Percentiles rank a stretch among this genome's conserved stretches.
Conservation (phyloP, 306 rosid species). For the Bauhinia variegata region DNA sequence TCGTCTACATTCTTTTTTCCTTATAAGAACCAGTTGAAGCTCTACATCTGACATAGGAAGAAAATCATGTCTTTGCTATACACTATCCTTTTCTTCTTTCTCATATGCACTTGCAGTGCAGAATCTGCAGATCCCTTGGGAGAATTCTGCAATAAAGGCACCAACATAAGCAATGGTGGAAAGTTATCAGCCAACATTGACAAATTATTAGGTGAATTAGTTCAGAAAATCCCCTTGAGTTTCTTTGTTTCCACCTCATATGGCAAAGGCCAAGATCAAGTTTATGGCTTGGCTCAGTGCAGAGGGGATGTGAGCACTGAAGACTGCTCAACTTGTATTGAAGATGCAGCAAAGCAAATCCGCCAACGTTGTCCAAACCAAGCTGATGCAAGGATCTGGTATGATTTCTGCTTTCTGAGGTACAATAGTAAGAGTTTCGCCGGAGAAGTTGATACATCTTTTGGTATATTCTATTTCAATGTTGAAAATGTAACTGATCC, state of each 20-base stretch:
- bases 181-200: conserved; percentile 56
- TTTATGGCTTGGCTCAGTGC: conserved; percentile 69
- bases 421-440: conserved; percentile 43
- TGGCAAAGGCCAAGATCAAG: conserved; percentile 48
- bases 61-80: conserved; percentile 32
- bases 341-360: conserved; percentile 60
- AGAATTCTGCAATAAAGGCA: conserved; percentile 52
- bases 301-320: conserved; percentile 58
- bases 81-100: conserved; percentile 41
- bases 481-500: conserved; percentile 58
- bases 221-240: conserved; percentile 46
- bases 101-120: conserved; percentile 43
- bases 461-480: conserved; percentile 57
- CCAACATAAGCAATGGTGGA: conserved; percentile 38
- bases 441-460: conserved; percentile 60
- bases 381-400: conserved; percentile 67
- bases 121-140: conserved; percentile 56
- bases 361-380: conserved; percentile 50
- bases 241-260: conserved; percentile 45
- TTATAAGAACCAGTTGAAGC: conserved; percentile 27
- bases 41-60: neutral
- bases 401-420: conserved; percentile 67
- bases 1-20: conserved; percentile 8
- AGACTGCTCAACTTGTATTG: conserved; percentile 63
- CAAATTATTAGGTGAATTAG: conserved; percentile 46